phyloP scores from a whole-genome alignment of 73 alveolate species.

The Paramecium primaurelia region DNA sequence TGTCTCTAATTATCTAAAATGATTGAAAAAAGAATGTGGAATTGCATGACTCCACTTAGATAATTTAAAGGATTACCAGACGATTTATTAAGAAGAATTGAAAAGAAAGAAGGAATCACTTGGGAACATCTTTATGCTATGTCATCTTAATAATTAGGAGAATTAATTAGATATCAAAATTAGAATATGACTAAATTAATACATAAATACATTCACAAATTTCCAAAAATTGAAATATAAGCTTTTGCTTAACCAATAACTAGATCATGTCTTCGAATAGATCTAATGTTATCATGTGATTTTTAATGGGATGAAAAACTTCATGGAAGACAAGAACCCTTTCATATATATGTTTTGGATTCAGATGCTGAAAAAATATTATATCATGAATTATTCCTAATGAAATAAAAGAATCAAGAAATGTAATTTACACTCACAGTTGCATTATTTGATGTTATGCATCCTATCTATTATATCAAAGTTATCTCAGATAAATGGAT shows the following conservation, averaged over 20 bases:
- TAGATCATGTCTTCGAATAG: slow-evolving; percentile 92
- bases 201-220: slow-evolving; percentile 92
- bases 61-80: slow-evolving; percentile 92
- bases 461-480: slow-evolving; percentile 95
- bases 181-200: slow-evolving; percentile 69
- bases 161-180: slow-evolving; percentile 72
- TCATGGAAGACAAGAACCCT: slow-evolving; percentile 96
- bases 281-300: slow-evolving; percentile 88
- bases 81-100: slow-evolving; percentile 85
- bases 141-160: slow-evolving; percentile 65
- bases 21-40: slow-evolving; percentile 99
- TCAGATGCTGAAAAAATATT: slow-evolving; percentile 96
- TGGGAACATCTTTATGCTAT: slow-evolving; percentile 60
- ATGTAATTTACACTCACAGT: slow-evolving; percentile 92
- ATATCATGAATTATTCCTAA: slow-evolving; percentile 91
- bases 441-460: slow-evolving; percentile 96
- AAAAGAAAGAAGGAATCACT: slow-evolving; percentile 69
- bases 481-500: slow-evolving; percentile 96
- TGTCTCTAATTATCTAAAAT: slow-evolving; percentile 70
- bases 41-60: slow-evolving; percentile 99
- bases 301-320: slow-evolving; percentile 97
- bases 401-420: slow-evolving; percentile 78
- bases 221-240: slow-evolving; percentile 96
- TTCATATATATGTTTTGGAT: slow-evolving; percentile 97
- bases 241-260: slow-evolving; percentile 98